Evolutionary conservation across 345 rosid genomes (phyloP), one percentile per base, ranked within the genome.

Genomic region (Fremontodendron californicum): DNA sequence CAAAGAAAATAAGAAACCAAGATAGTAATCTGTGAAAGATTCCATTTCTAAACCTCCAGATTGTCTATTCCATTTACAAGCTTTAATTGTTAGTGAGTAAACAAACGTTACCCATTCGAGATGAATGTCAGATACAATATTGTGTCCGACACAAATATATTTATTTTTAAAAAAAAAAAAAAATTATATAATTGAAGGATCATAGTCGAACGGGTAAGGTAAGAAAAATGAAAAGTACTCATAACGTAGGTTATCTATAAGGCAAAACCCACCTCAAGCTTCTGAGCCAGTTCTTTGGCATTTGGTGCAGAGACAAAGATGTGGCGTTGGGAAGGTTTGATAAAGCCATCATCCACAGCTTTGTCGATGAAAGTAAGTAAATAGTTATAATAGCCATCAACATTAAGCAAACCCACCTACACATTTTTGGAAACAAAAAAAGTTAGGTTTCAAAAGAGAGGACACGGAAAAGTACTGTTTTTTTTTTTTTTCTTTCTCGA

Each of bases 321-420:
- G 83, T 87, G 84, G 39, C 98, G 90, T 76, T 92, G 97, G 54
- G 92, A 91, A 31, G 98, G 97, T 51, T 86, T 84, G 61, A 94
- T 93, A 83, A 94, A 94, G 82, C 98, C 98, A 83, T 94, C 98
- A 77, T 91, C 97, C 76, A 94, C 98, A 79, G 97, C 98, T 89
- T 94, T 93, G 86, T 94, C 97, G 58, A 94, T 89, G 89, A 90
- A 87, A 29, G 90, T 88, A 66, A 94, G 91, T 23, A 94, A 88
- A 75, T 78, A 84, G 86, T 93, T 85, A 82, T 94, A 94, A 80
- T 93, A 94, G 9, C 98, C 98, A 85, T 93, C 98, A 71, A 94
- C 98, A 65, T 94, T 93, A 23, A 94, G 89, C 84, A 94, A 90
- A 76, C 98, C 98, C 82, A 94, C 98, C 98, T 94, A 84, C 81